A percentile compares a stretch with the other conserved stretches of the same genome.
Evolutionary conservation across 2,329 filamentous ascomycete genomes (phyloP).

Genomic region (Penicillium sp.): DNA sequence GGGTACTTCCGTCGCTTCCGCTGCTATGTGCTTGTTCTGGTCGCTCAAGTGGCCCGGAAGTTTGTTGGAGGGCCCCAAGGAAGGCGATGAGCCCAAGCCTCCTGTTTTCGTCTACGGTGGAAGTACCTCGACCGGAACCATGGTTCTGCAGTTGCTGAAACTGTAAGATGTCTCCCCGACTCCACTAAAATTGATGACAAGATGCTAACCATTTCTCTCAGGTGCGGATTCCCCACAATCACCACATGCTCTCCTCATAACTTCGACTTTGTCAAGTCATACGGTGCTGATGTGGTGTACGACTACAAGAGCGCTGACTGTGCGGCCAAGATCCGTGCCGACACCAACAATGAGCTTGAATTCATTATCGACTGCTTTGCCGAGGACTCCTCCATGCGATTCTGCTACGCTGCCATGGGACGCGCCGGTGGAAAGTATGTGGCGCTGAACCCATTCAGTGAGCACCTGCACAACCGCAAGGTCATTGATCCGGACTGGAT

Average conservation of each 20-base stretch:
- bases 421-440: slow-evolving; percentile 29
- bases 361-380: slow-evolving; percentile 50
- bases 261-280: slow-evolving; percentile 41
- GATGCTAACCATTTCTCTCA: slow-evolving; percentile 8
- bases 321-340: slow-evolving; percentile 37
- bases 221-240: slow-evolving; percentile 43
- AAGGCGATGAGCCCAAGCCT: neutral
- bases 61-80: neutral
- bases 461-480: neutral
- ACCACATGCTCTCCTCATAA: slow-evolving; percentile 49
- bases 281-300: slow-evolving; percentile 49
- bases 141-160: slow-evolving; percentile 1
- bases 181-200: too few species aligned
- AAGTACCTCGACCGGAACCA: neutral
- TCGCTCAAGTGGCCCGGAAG: neutral
- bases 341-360: slow-evolving; percentile 40
- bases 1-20: neutral
- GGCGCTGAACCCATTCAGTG: neutral
- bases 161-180: neutral
- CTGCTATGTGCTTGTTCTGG: neutral
- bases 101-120: slow-evolving; percentile 4
- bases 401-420: slow-evolving; percentile 44
- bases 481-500: slow-evolving; percentile 1
- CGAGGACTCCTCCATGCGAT: slow-evolving; percentile 30
- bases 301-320: slow-evolving; percentile 45